These are phyloP conservation scores for Phytophthora pluvialis DNA, from an alignment of 352 stramenopile genomes.

Conservation along the genomic window DNA sequence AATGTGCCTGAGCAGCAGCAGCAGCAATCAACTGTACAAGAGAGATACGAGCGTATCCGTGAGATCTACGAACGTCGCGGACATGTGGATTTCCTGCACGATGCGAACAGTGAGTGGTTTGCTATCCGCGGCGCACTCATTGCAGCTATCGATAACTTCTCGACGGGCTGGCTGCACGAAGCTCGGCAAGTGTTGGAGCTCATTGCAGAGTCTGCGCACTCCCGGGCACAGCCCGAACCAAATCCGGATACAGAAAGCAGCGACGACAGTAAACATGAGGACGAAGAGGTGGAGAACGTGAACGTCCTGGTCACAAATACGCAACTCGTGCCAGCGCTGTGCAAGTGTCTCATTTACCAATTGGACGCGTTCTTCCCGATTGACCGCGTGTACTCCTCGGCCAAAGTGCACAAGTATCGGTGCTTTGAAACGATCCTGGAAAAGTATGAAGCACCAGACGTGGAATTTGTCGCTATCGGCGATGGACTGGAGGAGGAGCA, in stretches of 20 bases:
- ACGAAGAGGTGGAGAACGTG: slow-evolving; percentile 55
- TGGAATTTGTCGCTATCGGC: slow-evolving; percentile 80
- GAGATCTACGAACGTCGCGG: slow-evolving; percentile 78
- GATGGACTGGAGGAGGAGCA: slow-evolving; percentile 83
- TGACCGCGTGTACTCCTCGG: slow-evolving; percentile 78
- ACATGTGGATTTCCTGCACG: slow-evolving; percentile 71
- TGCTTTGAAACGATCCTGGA: slow-evolving; percentile 82
- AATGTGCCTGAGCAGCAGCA: neutral
- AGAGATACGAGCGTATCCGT: slow-evolving; percentile 72
- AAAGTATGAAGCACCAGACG: slow-evolving; percentile 49
- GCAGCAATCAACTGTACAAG: slow-evolving; percentile 18
- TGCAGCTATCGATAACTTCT: slow-evolving; percentile 76
- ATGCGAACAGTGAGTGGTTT: slow-evolving; percentile 74
- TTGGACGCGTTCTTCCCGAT: slow-evolving; percentile 80
- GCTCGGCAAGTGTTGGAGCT: slow-evolving; percentile 67
- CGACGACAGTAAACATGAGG: slow-evolving; percentile 17
- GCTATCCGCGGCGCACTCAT: slow-evolving; percentile 68
- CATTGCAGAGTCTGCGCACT: slow-evolving; percentile 29
- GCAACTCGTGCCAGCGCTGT: slow-evolving; percentile 78
- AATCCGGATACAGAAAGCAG: slow-evolving; percentile 1
- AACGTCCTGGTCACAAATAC: slow-evolving; percentile 88
- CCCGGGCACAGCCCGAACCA: neutral
- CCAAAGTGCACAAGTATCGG: slow-evolving; percentile 76
- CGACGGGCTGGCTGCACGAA: slow-evolving; percentile 68
- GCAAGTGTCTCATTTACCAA: slow-evolving; percentile 87